Evolutionary conservation across 805 yeast species (phyloP), one percentile per base, ranked within the genome.

Genomic region (Brettanomyces anomalus): DNA sequence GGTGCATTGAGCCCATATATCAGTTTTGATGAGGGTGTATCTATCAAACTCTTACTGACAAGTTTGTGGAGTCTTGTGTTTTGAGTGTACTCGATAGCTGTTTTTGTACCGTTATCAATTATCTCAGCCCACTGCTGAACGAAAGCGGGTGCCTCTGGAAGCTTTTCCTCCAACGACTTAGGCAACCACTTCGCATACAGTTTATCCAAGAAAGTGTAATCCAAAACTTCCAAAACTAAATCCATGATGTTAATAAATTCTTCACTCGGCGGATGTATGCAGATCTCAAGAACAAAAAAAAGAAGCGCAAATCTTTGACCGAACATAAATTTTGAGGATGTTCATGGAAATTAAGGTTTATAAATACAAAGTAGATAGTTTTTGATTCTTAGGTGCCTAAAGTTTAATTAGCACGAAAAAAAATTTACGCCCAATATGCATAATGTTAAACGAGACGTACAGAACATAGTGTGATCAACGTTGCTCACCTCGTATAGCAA

Each of bases 151-250:
- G 57, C 50, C 33, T 54, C 57, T 3, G 66, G 66, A 21, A 62
- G 37, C 37, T 52, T 49, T 17, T 48, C 56, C 15, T 69, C 64
- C 36, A 79, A 60, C 8, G 77, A 64, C 7, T 71, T 67, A 14
- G 96, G 96, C 38, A 86, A 66, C 3, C 77, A 47, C 34, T 65
- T 65, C 26, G 97, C 85, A 54, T 88, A 90, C 15, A 77, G 66
- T 58, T 68, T 71, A 66, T 93, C 98, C 40, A 90, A 74, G 24
- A 78, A 54, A 53, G 66, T 85, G 39, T 85, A 71, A 64, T 93
- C 98, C 37, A 70, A 65, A 19, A 78, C 67, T 62, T 93, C 98
- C 41, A 93, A 72, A 19, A 87, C 88, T 56, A 93, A 68, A 81
- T 93, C 98, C 98, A 93, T 90, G 45, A 38, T 58, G 18, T 32